Conservation (phyloP, 352 stramenopile genomes). For the Blastocystis sp. region DNA sequence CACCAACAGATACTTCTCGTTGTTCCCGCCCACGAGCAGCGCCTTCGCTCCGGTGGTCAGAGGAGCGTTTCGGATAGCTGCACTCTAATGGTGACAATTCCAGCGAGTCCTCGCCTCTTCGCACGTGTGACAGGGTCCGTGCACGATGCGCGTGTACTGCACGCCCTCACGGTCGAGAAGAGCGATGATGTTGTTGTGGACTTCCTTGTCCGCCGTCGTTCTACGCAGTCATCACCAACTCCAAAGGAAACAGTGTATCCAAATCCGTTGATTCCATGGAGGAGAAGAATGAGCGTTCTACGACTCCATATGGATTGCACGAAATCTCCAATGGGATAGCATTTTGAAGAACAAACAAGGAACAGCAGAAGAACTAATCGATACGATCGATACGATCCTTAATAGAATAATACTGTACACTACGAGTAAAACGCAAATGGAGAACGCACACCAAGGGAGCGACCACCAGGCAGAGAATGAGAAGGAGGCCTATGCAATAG, state of each 20-base stretch:
- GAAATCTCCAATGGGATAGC: background rate
- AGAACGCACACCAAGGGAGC: slow-evolving; percentile 17
- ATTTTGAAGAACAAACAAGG: background rate
- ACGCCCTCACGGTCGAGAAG: slow-evolving; percentile 19
- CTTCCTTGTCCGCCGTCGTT: background rate
- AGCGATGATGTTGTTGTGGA: slow-evolving; percentile 9
- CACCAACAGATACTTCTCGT: slow-evolving; percentile 54
- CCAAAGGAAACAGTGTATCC: background rate
- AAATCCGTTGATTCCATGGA: background rate
- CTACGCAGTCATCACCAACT: background rate
- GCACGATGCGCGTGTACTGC: slow-evolving; percentile 23
- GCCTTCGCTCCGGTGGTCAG: slow-evolving; percentile 59
- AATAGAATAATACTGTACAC: slow-evolving; percentile 42
- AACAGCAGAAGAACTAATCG: slow-evolving; percentile 29
- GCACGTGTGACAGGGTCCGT: slow-evolving; percentile 22
- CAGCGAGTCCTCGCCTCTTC: background rate
- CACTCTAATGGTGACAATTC: slow-evolving; percentile 1
- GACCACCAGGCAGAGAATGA: slow-evolving; percentile 18
- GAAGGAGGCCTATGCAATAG: slow-evolving; percentile 15
- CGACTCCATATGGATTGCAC: background rate
- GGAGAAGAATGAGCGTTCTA: background rate
- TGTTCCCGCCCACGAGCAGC: slow-evolving; percentile 51
- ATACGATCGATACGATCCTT: slow-evolving; percentile 37
- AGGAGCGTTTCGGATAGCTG: slow-evolving; percentile 4
- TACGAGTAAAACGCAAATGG: background rate